Evolutionary conservation across 176 grass and related monocot species (phyloP).

Genomic region (Carex scoparia): DNA sequence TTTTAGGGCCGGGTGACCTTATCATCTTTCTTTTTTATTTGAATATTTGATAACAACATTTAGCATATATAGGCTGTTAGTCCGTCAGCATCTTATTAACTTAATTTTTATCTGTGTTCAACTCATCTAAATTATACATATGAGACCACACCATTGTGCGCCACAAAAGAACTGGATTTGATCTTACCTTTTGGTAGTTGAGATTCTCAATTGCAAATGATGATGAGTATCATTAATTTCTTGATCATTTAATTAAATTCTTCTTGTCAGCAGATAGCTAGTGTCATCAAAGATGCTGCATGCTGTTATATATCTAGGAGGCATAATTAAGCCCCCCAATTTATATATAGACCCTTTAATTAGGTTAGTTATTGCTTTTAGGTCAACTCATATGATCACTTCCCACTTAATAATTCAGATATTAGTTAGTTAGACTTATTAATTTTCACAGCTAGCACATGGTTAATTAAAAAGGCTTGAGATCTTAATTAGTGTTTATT

Average conservation of each 20-base stretch:
- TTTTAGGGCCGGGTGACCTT: neutral
- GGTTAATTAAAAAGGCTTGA: neutral
- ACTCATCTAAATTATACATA: neutral
- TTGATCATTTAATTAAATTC: neutral
- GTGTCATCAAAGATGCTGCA: neutral
- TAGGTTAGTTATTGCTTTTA: constrained; percentile 15
- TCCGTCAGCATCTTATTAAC: neutral
- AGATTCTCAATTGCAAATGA: neutral
- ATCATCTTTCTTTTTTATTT: neutral
- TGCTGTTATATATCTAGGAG: neutral
- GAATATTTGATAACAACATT: neutral
- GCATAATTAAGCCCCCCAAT: neutral
- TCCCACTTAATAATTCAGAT: neutral
- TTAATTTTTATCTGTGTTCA: too few relatives aligned
- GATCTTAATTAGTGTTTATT: too few relatives aligned
- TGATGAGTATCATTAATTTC: neutral
- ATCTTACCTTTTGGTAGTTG: neutral
- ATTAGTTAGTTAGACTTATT: too few relatives aligned
- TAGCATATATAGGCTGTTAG: neutral
- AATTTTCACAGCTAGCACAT: neutral
- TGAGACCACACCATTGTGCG: neutral
- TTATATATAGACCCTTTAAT: neutral
- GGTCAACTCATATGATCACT: neutral
- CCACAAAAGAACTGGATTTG: neutral
- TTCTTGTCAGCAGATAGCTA: constrained; percentile 1